Percentiles rank a stretch among this genome's conserved stretches.
Conservation (phyloP, 2,329 filamentous ascomycete species). For the Metarhizium sp. region DNA sequence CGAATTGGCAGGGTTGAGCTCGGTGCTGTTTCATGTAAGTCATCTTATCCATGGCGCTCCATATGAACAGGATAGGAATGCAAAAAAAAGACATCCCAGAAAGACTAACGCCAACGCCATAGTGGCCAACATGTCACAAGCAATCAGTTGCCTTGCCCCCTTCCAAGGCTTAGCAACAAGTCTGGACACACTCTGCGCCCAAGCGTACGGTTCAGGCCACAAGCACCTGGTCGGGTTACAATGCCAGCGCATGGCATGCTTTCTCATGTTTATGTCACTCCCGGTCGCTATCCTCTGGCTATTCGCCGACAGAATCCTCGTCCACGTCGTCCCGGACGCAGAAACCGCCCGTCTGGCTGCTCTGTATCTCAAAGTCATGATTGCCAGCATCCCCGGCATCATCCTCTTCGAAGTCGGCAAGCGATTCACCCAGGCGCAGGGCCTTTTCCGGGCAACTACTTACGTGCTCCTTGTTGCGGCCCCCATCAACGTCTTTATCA, state of each 20-base stretch:
- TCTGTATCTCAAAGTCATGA: conserved; percentile 61
- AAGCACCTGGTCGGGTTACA: conserved; percentile 81
- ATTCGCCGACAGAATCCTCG: conserved; percentile 56
- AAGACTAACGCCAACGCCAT: not conserved
- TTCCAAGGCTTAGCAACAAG: conserved; percentile 83
- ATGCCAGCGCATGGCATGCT: conserved; percentile 71
- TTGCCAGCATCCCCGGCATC: conserved; percentile 66
- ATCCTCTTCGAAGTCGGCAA: conserved; percentile 71
- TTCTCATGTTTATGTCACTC: conserved; percentile 61
- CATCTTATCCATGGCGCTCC: not conserved
- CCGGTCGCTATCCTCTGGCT: conserved; percentile 67
- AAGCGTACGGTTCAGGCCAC: conserved; percentile 86
- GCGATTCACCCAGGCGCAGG: conserved; percentile 74
- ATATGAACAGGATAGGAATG: not conserved
- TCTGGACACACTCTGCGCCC: conserved; percentile 84
- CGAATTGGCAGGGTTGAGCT: conserved; percentile 57
- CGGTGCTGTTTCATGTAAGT: conserved; percentile 33
- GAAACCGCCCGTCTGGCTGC: conserved; percentile 63
- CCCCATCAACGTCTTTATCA: conserved; percentile 67
- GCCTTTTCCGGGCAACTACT: conserved; percentile 68
- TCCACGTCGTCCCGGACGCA: conserved; percentile 29
- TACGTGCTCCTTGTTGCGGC: conserved; percentile 70
- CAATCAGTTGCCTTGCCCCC: conserved; percentile 67
- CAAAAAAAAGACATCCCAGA: not conserved
- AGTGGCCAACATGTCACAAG: conserved; percentile 63